Base-by-base conservation (phyloP, 495 filamentous ascomycete species). In the Penicillium pulvis region DNA sequence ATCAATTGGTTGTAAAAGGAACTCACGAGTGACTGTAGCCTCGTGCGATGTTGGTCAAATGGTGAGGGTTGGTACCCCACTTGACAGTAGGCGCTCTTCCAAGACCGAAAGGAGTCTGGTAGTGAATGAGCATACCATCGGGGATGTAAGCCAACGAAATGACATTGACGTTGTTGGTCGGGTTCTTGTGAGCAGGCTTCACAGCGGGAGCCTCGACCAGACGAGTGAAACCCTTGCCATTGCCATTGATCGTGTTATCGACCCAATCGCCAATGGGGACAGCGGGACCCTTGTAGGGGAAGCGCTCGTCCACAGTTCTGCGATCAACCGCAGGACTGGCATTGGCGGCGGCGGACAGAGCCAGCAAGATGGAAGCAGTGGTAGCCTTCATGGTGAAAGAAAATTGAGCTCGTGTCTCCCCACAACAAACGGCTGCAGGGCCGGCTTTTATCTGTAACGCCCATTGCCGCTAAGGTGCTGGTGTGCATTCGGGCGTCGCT, bases 181-280 rank as follows among this genome's bases (percentile, higher is more conserved):
- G 76, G 45, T 76, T 70, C 14, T 57, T 46, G 1, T 56, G 61
- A 17, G 61, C 61, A 2, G 80, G 80, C 61, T 72, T 75, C 23
- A 83, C 79, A 19, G 80, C 80, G n/a, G 83, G 80, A 23, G 81
- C 71, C 62, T 87, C 83, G 33, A 79, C 73, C 8, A 83, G 69
- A 59, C 79, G 78, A 17, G 74, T 71, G 56, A 78, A 83, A 4
- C 80, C 80, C 57, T 81, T 80, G 31, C 78, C 79, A 60, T 81
- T 81, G 57, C 79, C 77, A 65, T 81, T 81, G 69, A 79, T 57
- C 28, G 72, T 77, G 11, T 66, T 70, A 60, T 83, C 70, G 35
- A 81, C 75, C 78, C 78, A 83, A 53, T 83, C 80, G 55, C 74
- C 80, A 11, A 81, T 62, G 14, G 79, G 80, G 4, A 81, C 70